phyloP scores from a whole-genome alignment of 2,329 filamentous ascomycete genomes.

The Acrodontium crateriforme region DNA sequence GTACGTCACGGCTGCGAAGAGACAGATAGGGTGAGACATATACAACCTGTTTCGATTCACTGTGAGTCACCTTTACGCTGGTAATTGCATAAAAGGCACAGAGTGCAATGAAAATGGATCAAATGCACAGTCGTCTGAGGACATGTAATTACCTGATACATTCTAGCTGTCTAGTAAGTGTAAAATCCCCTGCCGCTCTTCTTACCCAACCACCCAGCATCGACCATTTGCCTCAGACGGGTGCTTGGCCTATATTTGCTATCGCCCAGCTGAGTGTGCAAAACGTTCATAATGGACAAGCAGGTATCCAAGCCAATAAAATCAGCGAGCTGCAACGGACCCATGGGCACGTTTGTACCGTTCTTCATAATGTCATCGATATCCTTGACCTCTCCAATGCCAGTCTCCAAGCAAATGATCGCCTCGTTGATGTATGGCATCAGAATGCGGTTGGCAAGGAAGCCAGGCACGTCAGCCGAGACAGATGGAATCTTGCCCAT shows the following conservation, averaged over 20 bases:
- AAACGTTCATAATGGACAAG: constrained; percentile 88
- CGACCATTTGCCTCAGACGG: constrained; percentile 84
- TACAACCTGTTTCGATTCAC: no score
- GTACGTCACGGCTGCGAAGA: no score
- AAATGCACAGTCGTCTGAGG: no score
- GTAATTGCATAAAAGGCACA: no score
- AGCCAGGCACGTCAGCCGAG: constrained; percentile 81
- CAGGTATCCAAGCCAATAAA: constrained; percentile 97
- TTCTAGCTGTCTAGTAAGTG: constrained; percentile 46
- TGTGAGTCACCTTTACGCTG: no score
- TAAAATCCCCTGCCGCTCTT: constrained; percentile 96
- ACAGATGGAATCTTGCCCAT: constrained; percentile 90
- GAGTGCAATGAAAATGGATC: no score
- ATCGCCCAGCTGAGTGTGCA: constrained; percentile 83
- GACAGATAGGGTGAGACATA: no score
- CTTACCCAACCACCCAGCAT: constrained; percentile 94
- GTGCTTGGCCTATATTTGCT: constrained; percentile 90
- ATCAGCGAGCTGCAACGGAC: constrained; percentile 80
- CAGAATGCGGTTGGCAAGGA: constrained; percentile 88
- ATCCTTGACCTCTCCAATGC: constrained; percentile 73
- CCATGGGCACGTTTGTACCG: constrained; percentile 97
- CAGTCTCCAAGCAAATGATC: constrained; percentile 87
- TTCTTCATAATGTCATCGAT: constrained; percentile 99
- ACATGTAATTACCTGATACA: no score
- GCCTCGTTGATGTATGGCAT: constrained; percentile 99